A percentile compares a stretch with the other conserved stretches of the same genome.
Evolutionary conservation across 371 early-diverging fungal species (phyloP).

Genomic region (Paraphysoderma sedebokerense): DNA sequence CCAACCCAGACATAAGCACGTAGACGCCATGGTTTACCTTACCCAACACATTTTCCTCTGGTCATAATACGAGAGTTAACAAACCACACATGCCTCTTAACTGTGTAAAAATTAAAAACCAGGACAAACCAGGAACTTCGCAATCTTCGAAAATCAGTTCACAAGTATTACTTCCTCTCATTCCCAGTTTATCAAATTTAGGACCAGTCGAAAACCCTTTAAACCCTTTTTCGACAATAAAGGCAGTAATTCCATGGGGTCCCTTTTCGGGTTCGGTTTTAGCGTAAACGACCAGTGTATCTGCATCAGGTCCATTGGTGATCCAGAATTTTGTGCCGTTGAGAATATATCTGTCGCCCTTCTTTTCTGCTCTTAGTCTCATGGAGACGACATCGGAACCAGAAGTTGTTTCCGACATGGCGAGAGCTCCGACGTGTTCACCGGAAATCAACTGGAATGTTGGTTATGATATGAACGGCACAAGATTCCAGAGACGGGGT

Average conservation of each 20-base stretch:
- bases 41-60: conserved; percentile 76
- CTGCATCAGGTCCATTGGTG: conserved; percentile 92
- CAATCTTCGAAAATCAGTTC: conserved; percentile 90
- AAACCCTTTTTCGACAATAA: conserved; percentile 77
- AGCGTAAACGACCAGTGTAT: conserved; percentile 85
- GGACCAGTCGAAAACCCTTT: conserved; percentile 73
- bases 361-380: conserved; percentile 67
- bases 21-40: conserved; percentile 81
- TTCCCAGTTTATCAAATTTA: conserved; percentile 92
- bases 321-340: conserved; percentile 64
- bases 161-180: conserved; percentile 94
- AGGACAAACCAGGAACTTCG: conserved; percentile 48
- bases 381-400: conserved; percentile 94
- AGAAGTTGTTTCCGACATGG: conserved; percentile 85
- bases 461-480: no score
- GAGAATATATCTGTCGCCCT: conserved; percentile 50
- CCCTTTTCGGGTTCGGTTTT: conserved; percentile 70
- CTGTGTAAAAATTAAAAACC: background rate
- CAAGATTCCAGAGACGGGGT: background rate
- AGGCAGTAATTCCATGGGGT: conserved; percentile 83
- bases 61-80: background rate
- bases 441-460: conserved; percentile 72
- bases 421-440: conserved; percentile 83
- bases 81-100: no score
- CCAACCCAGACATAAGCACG: conserved; percentile 90